These are phyloP conservation scores for Nannizziopsis arthrosporioides DNA, from an alignment of 2,329 filamentous ascomycete species.

Conservation along the genomic window DNA sequence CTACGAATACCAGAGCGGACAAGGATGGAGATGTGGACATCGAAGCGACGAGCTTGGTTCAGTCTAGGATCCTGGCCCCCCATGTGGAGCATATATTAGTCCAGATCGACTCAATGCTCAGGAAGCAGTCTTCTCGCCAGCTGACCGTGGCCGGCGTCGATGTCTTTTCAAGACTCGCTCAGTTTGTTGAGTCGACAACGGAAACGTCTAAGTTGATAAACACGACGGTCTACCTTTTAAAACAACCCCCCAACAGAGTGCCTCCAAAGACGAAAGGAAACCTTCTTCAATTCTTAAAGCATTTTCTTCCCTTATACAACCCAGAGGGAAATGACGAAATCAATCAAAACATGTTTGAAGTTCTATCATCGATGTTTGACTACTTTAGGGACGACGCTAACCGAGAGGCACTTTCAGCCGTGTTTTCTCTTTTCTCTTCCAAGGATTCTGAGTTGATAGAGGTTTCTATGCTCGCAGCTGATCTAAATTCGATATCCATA, in stretches of 20 bases:
- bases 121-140: conserved; percentile 54
- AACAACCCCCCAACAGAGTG: conserved; percentile 73
- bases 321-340: conserved; percentile 46
- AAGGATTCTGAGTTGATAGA: conserved; percentile 50
- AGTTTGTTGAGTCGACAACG: conserved; percentile 51
- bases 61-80: conserved; percentile 33
- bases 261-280: conserved; percentile 72
- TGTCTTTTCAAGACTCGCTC: conserved; percentile 63
- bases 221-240: conserved; percentile 68
- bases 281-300: conserved; percentile 66
- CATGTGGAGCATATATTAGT: conserved; percentile 56
- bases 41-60: conserved; percentile 31
- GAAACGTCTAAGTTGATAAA: conserved; percentile 65
- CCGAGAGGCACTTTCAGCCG: conserved; percentile 59
- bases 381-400: conserved; percentile 78
- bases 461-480: conserved; percentile 58
- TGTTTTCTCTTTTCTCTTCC: conserved; percentile 58
- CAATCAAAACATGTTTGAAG: conserved; percentile 56
- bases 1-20: conserved; percentile 35
- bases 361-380: conserved; percentile 70
- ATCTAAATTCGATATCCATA: conserved; percentile 67
- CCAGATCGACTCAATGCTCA: conserved; percentile 42
- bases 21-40: conserved; percentile 38
- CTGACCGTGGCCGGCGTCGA: conserved; percentile 69
- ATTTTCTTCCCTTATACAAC: conserved; percentile 60